Evolutionary conservation across 257 asterid species (phyloP), one percentile per base, ranked within the genome.

Genomic region (Leonotis leonurus): DNA sequence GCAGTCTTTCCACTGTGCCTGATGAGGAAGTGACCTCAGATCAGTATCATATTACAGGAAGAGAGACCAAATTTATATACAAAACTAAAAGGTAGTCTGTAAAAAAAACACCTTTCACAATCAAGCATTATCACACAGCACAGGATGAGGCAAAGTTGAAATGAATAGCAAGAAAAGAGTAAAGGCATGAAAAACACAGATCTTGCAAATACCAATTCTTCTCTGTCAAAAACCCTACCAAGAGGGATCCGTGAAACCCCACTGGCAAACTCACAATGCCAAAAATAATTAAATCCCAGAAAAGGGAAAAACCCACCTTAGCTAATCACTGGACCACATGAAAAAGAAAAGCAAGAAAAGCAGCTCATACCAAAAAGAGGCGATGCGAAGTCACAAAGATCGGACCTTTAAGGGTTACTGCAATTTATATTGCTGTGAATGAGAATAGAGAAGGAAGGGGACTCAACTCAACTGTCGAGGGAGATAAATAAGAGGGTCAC

Each of bases 341-440:
- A 59, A 79, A 69, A 88, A 74, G 80, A 46, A 72, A 69, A 63
- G 74, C 74, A 76, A 75, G 68, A 70, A 75, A 81, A 84, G 73
- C 65, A 64, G 71, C 68, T 56, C 62, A 21, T 67, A 66, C 60
- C 59, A 56, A 80, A 80, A 77, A 27, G 65, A 45, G n/a, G n/a
- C n/a, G n/a, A n/a, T n/a, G n/a, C n/a, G n/a, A 72, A 79, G 77
- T 72, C 81, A 73, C 81, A 80, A 85, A 82, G 86, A 89, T 82
- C 70, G 45, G 35, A 82, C 70, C 95, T 85, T 83, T 81, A 75
- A 65, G 82, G 81, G 17, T 64, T 32, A 36, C 43, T 25, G 24
- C 35, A 61, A 46, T 2, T 46, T 20, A 40, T 33, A 65, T 65
- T 36, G 65, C 59, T 56, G 29, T 41, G 6, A 62, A 53, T 9